These are phyloP conservation scores for Austroboletus novae-zelandiae DNA, from an alignment of 1,284 basidiomycete species.

Conservation along the genomic window DNA sequence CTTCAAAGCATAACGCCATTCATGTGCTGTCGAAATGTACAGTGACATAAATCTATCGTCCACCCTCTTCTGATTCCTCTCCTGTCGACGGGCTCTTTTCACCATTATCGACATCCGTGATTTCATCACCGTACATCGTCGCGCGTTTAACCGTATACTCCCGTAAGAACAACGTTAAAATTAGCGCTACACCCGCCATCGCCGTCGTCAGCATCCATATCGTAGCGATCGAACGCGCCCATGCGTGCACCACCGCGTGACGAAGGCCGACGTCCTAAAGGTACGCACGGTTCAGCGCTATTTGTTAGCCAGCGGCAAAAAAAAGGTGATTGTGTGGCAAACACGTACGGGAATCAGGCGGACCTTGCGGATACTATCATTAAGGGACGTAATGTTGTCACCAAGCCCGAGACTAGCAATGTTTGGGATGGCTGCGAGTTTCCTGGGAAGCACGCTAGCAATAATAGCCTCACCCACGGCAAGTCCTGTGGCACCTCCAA, in stretches of 20 bases:
- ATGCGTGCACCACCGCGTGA: slow-evolving; percentile 61
- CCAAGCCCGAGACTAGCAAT: slow-evolving; percentile 36
- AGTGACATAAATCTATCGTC: no score
- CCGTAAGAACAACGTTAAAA: slow-evolving; percentile 57
- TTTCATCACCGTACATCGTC: slow-evolving; percentile 41
- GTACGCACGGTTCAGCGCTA: not conserved
- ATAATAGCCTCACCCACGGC: slow-evolving; percentile 70
- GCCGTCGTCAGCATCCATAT: slow-evolving; percentile 73
- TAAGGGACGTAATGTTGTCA: slow-evolving; percentile 50
- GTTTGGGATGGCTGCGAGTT: slow-evolving; percentile 48
- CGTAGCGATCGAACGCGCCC: slow-evolving; percentile 60
- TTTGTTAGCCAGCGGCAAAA: not conserved
- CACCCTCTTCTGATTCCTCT: not conserved
- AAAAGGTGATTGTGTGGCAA: not conserved
- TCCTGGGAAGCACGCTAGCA: slow-evolving; percentile 55
- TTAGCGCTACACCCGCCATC: slow-evolving; percentile 50
- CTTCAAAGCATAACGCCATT: no score
- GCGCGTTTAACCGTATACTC: slow-evolving; percentile 55
- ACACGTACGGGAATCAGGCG: slow-evolving; percentile 49
- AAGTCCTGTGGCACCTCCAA: slow-evolving; percentile 75
- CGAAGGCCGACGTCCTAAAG: slow-evolving; percentile 47
- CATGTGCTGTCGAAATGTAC: no score
- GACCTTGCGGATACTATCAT: slow-evolving; percentile 51
- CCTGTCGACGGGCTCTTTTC: not conserved
- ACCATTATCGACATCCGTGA: slow-evolving; percentile 10